Percentiles rank a stretch among this genome's conserved stretches.
Evolutionary conservation across 805 yeast species (phyloP).

Genomic region (Wickerhamiella kurtzmanii): DNA sequence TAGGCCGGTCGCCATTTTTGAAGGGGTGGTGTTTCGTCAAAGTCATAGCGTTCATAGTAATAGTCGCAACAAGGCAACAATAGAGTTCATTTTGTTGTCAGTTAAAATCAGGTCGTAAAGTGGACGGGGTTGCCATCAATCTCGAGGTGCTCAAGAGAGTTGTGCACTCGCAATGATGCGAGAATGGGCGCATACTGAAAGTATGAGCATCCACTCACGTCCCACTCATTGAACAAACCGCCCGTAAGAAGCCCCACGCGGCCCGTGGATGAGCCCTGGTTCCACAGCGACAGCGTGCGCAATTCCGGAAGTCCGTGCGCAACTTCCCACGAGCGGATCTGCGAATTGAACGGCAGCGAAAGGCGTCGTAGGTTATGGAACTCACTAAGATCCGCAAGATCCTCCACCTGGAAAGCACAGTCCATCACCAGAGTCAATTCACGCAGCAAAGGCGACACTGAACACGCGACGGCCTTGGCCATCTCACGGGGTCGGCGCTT

Average conservation of each 20-base stretch:
- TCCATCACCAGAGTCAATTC: conserved; percentile 7
- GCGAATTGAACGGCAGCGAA: conserved; percentile 14
- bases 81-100: neutral
- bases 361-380: conserved; percentile 7
- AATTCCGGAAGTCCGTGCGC: conserved; percentile 8
- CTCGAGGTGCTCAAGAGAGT: conserved; percentile 11
- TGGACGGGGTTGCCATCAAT: conserved; percentile 11
- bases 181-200: conserved; percentile 13
- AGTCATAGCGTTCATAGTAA: conserved; percentile 1
- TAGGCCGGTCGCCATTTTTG: no score
- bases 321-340: conserved; percentile 14
- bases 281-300: conserved; percentile 9
- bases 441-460: conserved; percentile 6
- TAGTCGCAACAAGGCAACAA: neutral
- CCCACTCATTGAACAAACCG: conserved; percentile 16
- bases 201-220: conserved; percentile 14
- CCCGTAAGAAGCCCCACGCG: conserved; percentile 13
- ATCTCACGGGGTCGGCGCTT: conserved; percentile 6
- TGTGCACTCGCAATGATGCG: conserved; percentile 6
- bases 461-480: neutral
- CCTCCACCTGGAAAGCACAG: conserved; percentile 9
- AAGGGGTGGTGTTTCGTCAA: no score
- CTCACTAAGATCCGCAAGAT: conserved; percentile 7
- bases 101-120: neutral
- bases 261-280: conserved; percentile 3